Evolutionary conservation across 768 basidiomycete species (phyloP).

Genomic region (Pleurotus cornucopiae): DNA sequence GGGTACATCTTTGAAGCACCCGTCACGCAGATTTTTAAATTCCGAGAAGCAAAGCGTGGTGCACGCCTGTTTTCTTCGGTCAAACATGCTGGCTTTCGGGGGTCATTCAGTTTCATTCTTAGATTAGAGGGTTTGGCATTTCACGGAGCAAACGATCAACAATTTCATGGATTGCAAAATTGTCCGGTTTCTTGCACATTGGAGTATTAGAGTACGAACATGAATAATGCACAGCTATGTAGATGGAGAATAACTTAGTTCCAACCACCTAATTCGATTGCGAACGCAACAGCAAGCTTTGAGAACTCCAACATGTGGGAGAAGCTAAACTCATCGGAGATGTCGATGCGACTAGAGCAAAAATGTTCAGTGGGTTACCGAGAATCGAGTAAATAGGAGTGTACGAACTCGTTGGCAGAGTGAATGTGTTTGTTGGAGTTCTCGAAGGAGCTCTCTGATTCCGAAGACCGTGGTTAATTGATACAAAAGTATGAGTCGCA

Average conservation of each 20-base stretch:
- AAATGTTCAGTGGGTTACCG: constrained; percentile 11
- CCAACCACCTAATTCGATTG: constrained; percentile 66
- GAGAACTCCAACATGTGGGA: constrained; percentile 87
- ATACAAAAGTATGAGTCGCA: constrained; percentile 13
- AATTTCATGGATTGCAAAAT: too few species aligned
- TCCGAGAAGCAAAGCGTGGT: constrained; percentile 28
- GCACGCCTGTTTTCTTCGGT: constrained; percentile 35
- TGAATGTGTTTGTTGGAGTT: constrained; percentile 86
- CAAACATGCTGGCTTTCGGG: constrained; percentile 37
- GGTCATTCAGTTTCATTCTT: constrained; percentile 32
- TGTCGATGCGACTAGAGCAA: constrained; percentile 65
- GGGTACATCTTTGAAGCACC: constrained; percentile 22
- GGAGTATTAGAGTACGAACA: background rate
- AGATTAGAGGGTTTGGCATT: constrained; percentile 8
- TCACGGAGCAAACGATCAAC: background rate
- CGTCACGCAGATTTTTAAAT: constrained; percentile 27
- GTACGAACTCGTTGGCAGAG: constrained; percentile 70
- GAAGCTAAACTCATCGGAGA: constrained; percentile 88
- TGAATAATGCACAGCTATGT: constrained; percentile 10
- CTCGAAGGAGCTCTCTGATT: constrained; percentile 61
- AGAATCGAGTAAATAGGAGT: constrained; percentile 8
- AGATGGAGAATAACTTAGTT: constrained; percentile 10
- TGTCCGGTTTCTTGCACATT: background rate
- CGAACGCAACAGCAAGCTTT: constrained; percentile 77
- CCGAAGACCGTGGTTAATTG: constrained; percentile 13